A percentile compares a stretch with the other conserved stretches of the same genome.
Conservation (phyloP, 805 yeast species). For the Candida pseudofarinosa region DNA sequence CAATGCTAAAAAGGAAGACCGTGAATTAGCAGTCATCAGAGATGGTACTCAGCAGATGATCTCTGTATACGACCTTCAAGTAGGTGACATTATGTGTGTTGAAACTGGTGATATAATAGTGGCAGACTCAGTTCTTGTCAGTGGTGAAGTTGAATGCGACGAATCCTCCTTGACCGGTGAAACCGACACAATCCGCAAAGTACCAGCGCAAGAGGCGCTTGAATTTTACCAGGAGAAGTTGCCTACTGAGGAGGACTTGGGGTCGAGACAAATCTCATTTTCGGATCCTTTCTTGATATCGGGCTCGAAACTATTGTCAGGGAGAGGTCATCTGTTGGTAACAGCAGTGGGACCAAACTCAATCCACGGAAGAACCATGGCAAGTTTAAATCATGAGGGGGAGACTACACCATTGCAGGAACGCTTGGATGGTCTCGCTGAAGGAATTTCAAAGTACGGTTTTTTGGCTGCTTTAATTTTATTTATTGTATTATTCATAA, state of each 20-base stretch:
- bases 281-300: conserved; percentile 85
- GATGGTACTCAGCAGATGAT: conserved; percentile 63
- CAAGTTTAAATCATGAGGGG: conserved; percentile 66
- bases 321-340: conserved; percentile 80
- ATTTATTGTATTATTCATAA: conserved; percentile 72
- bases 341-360: conserved; percentile 91
- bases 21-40: conserved; percentile 73
- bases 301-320: conserved; percentile 83
- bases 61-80: conserved; percentile 70
- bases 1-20: conserved; percentile 82
- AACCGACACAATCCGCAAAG: conserved; percentile 73
- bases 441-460: conserved; percentile 93
- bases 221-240: conserved; percentile 23
- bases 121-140: conserved; percentile 74
- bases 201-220: conserved; percentile 46
- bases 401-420: conserved; percentile 88
- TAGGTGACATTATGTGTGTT: conserved; percentile 77
- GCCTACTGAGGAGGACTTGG: conserved; percentile 35
- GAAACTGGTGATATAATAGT: conserved; percentile 96
- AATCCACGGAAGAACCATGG: conserved; percentile 87
- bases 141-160: conserved; percentile 81
- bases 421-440: conserved; percentile 78
- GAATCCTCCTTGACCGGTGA: conserved; percentile 95
- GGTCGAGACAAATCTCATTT: conserved; percentile 35
- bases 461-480: conserved; percentile 78